phyloP scores from a whole-genome alignment of 441 rosid species.

The Euphorbia schlechtendalii region DNA sequence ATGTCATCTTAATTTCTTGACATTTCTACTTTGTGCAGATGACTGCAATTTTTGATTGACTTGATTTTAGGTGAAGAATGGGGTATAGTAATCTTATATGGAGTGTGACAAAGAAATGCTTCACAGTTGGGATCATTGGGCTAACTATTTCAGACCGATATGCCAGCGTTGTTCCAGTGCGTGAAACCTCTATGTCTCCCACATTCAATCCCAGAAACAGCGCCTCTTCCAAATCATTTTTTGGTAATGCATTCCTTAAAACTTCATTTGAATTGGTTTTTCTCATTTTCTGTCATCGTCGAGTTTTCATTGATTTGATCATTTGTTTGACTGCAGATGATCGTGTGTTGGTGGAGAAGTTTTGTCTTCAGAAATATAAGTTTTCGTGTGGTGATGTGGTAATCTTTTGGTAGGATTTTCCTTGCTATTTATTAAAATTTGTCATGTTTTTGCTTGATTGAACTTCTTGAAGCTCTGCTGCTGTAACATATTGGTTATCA shows the following conservation, averaged over 20 bases:
- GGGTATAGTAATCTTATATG: conserved; percentile 32
- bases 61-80: conserved; percentile 26
- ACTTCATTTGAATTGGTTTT: neutral
- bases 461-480: no score
- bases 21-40: conserved; percentile 17
- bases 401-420: conserved; percentile 49
- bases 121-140: conserved; percentile 40
- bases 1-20: neutral
- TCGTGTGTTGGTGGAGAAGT: conserved; percentile 63
- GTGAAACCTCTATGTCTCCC: conserved; percentile 60
- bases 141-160: conserved; percentile 46
- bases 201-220: conserved; percentile 37
- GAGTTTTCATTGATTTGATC: conserved; percentile 13
- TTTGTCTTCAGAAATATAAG: conserved; percentile 43
- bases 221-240: conserved; percentile 16
- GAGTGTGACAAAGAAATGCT: conserved; percentile 35
- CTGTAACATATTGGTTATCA: no score
- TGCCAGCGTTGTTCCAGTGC: conserved; percentile 41
- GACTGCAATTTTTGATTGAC: conserved; percentile 17
- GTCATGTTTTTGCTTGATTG: no score
- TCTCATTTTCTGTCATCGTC: conserved; percentile 6
- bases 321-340: conserved; percentile 43
- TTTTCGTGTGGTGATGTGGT: conserved; percentile 76
- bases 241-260: conserved; percentile 19
- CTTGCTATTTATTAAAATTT: neutral